These are phyloP conservation scores for Zygnema cylindricum DNA, from an alignment of 139 green algal genomes.

Conservation along the genomic window DNA sequence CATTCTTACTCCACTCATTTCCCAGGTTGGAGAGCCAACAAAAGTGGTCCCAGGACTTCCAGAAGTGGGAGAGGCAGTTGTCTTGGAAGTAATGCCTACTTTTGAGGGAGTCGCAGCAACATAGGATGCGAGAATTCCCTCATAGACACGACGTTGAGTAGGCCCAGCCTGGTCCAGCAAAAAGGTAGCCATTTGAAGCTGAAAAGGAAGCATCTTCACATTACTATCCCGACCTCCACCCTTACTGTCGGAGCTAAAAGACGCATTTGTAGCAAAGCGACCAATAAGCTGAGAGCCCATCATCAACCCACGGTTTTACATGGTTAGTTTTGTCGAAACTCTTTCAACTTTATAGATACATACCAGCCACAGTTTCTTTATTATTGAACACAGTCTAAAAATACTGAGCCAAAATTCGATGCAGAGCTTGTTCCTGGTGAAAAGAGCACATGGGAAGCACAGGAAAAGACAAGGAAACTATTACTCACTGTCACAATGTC, in stretches of 20 bases:
- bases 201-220: conserved; percentile 65
- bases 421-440: background rate
- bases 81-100: background rate
- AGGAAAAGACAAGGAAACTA: too few species aligned
- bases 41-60: background rate
- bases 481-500: conserved; percentile 58
- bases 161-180: conserved; percentile 34
- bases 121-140: conserved; percentile 7
- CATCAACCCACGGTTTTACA: background rate
- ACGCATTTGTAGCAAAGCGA: conserved; percentile 64
- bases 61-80: background rate
- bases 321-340: too few species aligned
- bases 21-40: background rate
- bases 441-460: background rate
- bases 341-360: too few species aligned
- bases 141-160: background rate
- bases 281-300: conserved; percentile 58
- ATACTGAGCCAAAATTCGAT: background rate
- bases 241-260: conserved; percentile 67
- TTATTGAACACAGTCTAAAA: background rate
- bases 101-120: background rate
- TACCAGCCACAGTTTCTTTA: too few species aligned
- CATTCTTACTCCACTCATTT: background rate
- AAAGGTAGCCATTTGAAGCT: conserved; percentile 65
- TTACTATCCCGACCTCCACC: conserved; percentile 71